Evolutionary conservation across 176 grass and related monocot genomes (phyloP).

Genomic region (Thinopyrum elongatum): DNA sequence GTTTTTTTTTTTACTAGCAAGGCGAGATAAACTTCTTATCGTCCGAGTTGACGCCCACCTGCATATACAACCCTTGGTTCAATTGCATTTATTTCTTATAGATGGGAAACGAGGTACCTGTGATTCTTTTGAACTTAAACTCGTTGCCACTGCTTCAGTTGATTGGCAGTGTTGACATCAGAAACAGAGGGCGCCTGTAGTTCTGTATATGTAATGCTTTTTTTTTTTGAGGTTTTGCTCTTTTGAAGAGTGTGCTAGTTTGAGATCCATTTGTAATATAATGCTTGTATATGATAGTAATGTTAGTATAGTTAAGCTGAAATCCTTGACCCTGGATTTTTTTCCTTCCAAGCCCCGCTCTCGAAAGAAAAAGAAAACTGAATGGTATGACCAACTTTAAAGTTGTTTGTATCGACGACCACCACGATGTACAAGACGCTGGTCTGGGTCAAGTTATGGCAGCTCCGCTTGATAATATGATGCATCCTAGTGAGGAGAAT

Average conservation of each 20-base stretch:
- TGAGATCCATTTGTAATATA: background rate
- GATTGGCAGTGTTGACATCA: background rate
- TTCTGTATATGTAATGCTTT: background rate
- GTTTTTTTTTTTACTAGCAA: conserved; percentile 5
- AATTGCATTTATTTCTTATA: conserved; percentile 12
- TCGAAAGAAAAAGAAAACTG: too few relatives aligned
- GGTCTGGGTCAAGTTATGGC: too few relatives aligned
- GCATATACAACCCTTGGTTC: conserved; percentile 27
- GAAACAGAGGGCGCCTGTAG: background rate
- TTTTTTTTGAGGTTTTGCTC: background rate
- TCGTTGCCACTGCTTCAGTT: background rate
- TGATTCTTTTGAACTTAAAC: background rate
- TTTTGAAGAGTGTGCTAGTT: background rate
- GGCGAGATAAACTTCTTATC: background rate
- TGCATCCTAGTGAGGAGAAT: too few relatives aligned
- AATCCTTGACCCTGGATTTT: too few relatives aligned
- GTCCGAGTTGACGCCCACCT: background rate
- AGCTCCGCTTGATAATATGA: too few relatives aligned
- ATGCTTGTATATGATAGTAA: background rate
- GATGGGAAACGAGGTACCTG: background rate
- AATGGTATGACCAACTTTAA: too few relatives aligned
- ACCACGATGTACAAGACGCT: too few relatives aligned
- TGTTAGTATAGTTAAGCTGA: too few relatives aligned
- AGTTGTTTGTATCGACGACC: too few relatives aligned
- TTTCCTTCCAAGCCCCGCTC: too few relatives aligned